Base-by-base conservation (phyloP, 177 flowering plant species). In the Viscum album region DNA sequence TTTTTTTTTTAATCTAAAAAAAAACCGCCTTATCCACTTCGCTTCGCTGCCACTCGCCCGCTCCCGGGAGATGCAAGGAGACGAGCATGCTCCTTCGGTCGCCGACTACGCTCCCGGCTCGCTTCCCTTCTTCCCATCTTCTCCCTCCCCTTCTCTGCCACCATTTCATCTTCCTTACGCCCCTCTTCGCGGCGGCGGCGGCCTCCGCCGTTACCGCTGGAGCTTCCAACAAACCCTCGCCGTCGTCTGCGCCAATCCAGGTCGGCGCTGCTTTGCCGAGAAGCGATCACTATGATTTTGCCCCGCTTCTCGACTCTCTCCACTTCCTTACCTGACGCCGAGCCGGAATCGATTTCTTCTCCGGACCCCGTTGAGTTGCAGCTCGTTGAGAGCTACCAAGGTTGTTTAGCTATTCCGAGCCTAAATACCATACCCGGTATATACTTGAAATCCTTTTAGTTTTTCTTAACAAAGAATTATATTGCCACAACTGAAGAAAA, bases 371-470 rank as follows among this genome's bases (percentile, higher is more conserved):
- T 69, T 12, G 96, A 88, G 79, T 82, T 89, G 68, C 80, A 73
- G 32, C 90, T 90, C 45, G 96, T 83, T 21, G 89, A 86, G 79
- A 69, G 83, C 28, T 89, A 88, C 83, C 79, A 89, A 15, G 90
- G n/a, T n/a, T n/a, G n/a, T n/a, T n/a, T n/a, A n/a, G n/a, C n/a
- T n/a, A n/a, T n/a, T n/a, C n/a, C n/a, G n/a, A n/a, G n/a, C n/a
- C n/a, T n/a, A n/a, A n/a, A n/a, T n/a, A n/a, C n/a, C n/a, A n/a
- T n/a, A n/a, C n/a, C n/a, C n/a, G n/a, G n/a, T n/a, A n/a, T n/a
- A n/a, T n/a, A n/a, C n/a, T n/a, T n/a, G n/a, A n/a, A n/a, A n/a
- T n/a, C n/a, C n/a, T n/a, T n/a, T n/a, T n/a, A n/a, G n/a, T n/a
- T n/a, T n/a, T n/a, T n/a, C n/a, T n/a, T n/a, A n/a, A n/a, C n/a